phyloP scores from a whole-genome alignment of 768 basidiomycete species.

The Boletus bicolor region DNA sequence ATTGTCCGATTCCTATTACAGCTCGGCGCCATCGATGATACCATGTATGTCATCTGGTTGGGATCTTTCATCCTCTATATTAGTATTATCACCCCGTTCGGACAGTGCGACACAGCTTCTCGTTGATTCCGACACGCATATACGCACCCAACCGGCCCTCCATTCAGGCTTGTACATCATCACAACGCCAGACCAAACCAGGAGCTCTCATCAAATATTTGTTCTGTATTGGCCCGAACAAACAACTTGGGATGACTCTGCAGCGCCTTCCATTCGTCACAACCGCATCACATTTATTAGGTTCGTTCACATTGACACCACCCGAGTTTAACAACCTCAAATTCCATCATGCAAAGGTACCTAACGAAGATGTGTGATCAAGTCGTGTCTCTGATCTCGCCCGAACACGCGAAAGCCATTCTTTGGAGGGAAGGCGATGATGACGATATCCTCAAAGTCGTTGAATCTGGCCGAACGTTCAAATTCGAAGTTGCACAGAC shows the following conservation, averaged over 20 bases:
- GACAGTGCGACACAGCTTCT: constrained; percentile 16
- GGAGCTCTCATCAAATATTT: constrained; percentile 32
- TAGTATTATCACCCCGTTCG: not conserved
- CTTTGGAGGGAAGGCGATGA: constrained; percentile 41
- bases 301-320: constrained; percentile 27
- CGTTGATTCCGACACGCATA: constrained; percentile 4
- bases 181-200: not conserved
- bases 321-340: not conserved
- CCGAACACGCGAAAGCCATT: constrained; percentile 43
- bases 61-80: not conserved
- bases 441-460: constrained; percentile 29
- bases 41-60: constrained; percentile 33
- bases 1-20: constrained; percentile 45
- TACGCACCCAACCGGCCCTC: constrained; percentile 9
- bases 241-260: constrained; percentile 54
- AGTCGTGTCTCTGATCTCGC: constrained; percentile 47
- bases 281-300: constrained; percentile 64
- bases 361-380: constrained; percentile 60
- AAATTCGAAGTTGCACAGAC: constrained; percentile 54
- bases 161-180: constrained; percentile 25
- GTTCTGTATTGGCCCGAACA: constrained; percentile 63
- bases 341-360: constrained; percentile 38
- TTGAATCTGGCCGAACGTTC: constrained; percentile 46
- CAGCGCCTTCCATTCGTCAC: constrained; percentile 40
- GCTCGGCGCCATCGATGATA: constrained; percentile 36